Percentiles rank a stretch among this genome's conserved stretches.
phyloP scores from a whole-genome alignment of 768 basidiomycete species.

The Phanerochaete carnosa region DNA sequence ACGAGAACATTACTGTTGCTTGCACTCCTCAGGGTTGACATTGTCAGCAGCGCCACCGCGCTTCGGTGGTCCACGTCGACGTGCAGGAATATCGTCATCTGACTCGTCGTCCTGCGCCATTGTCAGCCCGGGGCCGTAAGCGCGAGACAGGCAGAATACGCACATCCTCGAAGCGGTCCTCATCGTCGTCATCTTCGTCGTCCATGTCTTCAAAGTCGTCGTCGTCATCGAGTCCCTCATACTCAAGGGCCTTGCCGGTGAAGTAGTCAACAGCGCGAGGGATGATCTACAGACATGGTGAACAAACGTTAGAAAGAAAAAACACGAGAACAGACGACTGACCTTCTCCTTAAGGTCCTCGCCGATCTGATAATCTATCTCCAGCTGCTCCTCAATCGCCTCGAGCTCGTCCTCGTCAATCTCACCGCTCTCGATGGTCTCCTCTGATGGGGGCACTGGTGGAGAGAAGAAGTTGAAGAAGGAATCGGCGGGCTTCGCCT shows the following conservation, averaged over 20 bases:
- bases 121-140: constrained; percentile 14
- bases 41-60: constrained; percentile 42
- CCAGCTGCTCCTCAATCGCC: constrained; percentile 89
- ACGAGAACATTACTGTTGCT: constrained; percentile 69
- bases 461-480: constrained; percentile 99
- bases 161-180: constrained; percentile 58
- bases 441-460: constrained; percentile 67
- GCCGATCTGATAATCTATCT: constrained; percentile 96
- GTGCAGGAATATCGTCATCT: constrained; percentile 60
- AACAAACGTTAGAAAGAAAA: background rate
- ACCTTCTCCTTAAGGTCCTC: constrained; percentile 98
- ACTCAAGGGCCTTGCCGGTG: constrained; percentile 92
- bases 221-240: constrained; percentile 57
- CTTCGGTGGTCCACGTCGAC: constrained; percentile 58
- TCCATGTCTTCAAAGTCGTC: constrained; percentile 59
- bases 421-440: constrained; percentile 65
- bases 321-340: constrained; percentile 14
- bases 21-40: constrained; percentile 84
- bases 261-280: constrained; percentile 97
- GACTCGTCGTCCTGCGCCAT: constrained; percentile 60
- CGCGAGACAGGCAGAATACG: constrained; percentile 15
- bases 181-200: constrained; percentile 55
- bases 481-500: constrained; percentile 87
- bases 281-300: constrained; percentile 58
- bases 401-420: constrained; percentile 83